Percentiles rank a stretch among this genome's conserved stretches.
phyloP scores from a whole-genome alignment of 805 yeast genomes.

The Starmerella cellae region DNA sequence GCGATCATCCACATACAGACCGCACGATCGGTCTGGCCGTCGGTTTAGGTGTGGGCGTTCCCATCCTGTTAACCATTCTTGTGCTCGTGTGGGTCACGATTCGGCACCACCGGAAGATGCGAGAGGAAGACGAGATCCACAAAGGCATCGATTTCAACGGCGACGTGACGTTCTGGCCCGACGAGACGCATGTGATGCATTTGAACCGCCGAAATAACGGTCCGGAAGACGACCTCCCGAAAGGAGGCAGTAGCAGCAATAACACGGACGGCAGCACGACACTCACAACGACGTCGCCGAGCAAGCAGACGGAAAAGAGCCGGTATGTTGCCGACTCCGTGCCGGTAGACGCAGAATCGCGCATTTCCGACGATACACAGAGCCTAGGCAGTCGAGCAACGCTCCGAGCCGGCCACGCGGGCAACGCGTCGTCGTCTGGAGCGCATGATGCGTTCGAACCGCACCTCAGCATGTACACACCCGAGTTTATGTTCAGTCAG shows the following conservation, averaged over 20 bases:
- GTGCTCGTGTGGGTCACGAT: slow-evolving; percentile 25
- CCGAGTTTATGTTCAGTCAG: slow-evolving; percentile 7
- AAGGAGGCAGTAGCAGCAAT: neutral
- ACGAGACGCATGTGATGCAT: neutral
- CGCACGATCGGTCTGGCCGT: slow-evolving; percentile 22
- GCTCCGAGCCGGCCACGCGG: neutral
- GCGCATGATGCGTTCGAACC: too few species aligned
- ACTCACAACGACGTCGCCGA: neutral
- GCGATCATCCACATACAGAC: neutral
- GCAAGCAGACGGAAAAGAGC: neutral
- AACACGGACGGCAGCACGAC: neutral
- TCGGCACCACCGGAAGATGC: slow-evolving; percentile 25
- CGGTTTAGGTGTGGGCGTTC: slow-evolving; percentile 32
- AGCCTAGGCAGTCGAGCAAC: neutral
- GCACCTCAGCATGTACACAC: slow-evolving; percentile 8
- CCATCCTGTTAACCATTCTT: slow-evolving; percentile 26
- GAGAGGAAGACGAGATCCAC: slow-evolving; percentile 28
- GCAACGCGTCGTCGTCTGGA: neutral
- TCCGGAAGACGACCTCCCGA: neutral
- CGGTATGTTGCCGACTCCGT: neutral
- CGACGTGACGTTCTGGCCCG: slow-evolving; percentile 23
- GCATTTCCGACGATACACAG: neutral
- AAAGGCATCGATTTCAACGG: slow-evolving; percentile 29
- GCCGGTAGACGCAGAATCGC: neutral
- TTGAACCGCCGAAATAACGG: neutral